phyloP scores from a whole-genome alignment of 2,329 filamentous ascomycete species.

The Dendrostoma leiphaemia region DNA sequence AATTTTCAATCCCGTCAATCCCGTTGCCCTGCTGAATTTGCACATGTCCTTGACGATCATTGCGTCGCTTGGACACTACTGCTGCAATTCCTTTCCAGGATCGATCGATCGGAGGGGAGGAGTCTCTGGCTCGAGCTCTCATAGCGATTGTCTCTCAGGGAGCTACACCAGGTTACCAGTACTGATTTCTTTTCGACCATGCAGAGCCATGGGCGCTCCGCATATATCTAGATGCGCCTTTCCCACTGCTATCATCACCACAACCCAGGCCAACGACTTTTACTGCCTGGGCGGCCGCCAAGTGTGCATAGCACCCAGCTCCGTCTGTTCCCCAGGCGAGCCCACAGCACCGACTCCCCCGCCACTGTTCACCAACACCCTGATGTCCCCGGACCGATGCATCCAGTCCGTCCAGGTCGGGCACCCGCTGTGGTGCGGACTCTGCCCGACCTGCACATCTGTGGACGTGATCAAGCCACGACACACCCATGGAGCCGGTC shows the following conservation, averaged over 20 bases:
- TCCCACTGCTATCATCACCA: background rate
- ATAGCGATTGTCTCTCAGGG: too few species aligned
- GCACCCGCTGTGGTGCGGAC: background rate
- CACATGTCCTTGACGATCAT: too few species aligned
- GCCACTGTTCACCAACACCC: background rate
- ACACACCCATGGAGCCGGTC: too few species aligned
- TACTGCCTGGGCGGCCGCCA: background rate
- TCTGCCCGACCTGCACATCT: background rate
- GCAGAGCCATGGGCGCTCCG: background rate
- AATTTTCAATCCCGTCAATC: too few species aligned
- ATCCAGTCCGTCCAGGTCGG: background rate
- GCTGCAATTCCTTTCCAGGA: too few species aligned
- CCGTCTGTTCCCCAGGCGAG: background rate
- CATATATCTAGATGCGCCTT: background rate
- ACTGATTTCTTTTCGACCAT: too few species aligned
- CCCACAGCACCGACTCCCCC: background rate
- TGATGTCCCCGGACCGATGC: background rate
- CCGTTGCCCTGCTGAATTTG: background rate
- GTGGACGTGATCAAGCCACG: too few species aligned
- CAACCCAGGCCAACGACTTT: background rate
- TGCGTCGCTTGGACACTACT: too few species aligned
- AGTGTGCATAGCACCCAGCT: background rate
- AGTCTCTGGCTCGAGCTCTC: too few species aligned
- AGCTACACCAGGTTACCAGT: too few species aligned
- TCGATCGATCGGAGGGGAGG: too few species aligned